phyloP scores from a whole-genome alignment of 768 basidiomycete genomes.

The Boletus reticulatus region DNA sequence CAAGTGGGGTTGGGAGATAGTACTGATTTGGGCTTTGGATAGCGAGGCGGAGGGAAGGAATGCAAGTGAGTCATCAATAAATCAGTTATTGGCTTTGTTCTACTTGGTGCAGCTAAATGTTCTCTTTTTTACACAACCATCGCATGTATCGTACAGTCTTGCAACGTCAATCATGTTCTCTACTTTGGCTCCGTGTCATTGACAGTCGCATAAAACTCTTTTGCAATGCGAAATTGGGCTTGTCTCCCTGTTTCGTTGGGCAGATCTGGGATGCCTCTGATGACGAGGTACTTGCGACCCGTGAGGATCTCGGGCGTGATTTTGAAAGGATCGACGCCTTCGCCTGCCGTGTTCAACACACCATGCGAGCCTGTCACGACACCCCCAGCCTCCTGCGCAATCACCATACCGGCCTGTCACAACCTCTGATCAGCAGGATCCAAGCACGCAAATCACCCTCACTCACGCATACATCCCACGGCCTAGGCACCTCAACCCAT shows the following conservation, averaged over 20 bases:
- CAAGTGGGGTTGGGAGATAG: background rate
- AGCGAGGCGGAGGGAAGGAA: conserved; percentile 40
- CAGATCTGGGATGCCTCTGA: conserved; percentile 65
- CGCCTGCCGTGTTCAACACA: conserved; percentile 37
- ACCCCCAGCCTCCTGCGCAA: conserved; percentile 87
- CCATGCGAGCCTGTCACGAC: conserved; percentile 69
- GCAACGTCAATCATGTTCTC: background rate
- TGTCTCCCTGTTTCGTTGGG: conserved; percentile 62
- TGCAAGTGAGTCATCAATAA: too few relatives aligned
- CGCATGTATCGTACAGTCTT: background rate
- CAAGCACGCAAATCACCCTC: background rate
- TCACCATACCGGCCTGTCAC: conserved; percentile 79
- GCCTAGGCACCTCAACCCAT: conserved; percentile 33
- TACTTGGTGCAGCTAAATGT: too few relatives aligned
- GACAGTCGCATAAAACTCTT: conserved; percentile 84
- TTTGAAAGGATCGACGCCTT: conserved; percentile 45
- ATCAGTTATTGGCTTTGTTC: too few relatives aligned
- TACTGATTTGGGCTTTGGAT: conserved; percentile 70
- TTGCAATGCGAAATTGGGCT: conserved; percentile 76
- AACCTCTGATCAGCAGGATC: background rate
- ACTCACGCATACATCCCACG: conserved; percentile 84
- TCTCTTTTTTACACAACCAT: too few relatives aligned
- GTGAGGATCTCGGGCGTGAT: conserved; percentile 68
- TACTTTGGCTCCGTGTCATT: conserved; percentile 63
- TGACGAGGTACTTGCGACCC: conserved; percentile 79